Base-by-base conservation (phyloP, 1,284 basidiomycete species). In the Xerocomus nothofagi region DNA sequence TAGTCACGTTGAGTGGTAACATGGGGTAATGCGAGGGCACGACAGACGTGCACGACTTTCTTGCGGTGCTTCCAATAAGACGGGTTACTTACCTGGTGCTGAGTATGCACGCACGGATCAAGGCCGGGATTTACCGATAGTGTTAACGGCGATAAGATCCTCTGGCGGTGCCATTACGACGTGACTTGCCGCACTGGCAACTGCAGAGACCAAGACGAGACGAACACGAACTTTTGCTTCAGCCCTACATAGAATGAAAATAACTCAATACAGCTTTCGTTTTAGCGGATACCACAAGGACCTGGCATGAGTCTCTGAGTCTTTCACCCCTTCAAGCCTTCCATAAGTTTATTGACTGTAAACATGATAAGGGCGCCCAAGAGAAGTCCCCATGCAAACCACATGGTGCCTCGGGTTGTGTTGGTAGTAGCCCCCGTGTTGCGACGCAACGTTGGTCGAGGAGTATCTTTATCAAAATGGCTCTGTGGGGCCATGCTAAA, bases 321-420 rank as follows among this genome's bases (percentile, higher is more conserved):
- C 36, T 18, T 43, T 37, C 24, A 52, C 37, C 24, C n/a, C 33
- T 29, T 53, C 40, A 61, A 40, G 37, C 34, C 8, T 12, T 8
- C 32, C 6, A 21, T 26, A 10, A 54, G 18, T 34, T 15, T 34
- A 5, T 41, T 52, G 26, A 59, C 11, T 6, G 29, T 43, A 36
- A 55, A 26, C 20, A 46, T 27, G 12, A 42, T 20, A 7, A 51
- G 23, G 4, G 33, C 43, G 2, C 61, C 61, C 1, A 63, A 36
- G 24, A 34, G 41, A 15, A 66, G 49, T n/a, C 65, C 65, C 10
- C 38, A 50, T 15, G 23, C 45, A 14, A 63, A 48, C 44, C 40
- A 55, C 32, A 39, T 55, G 32, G 8, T 20, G 20, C 54, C 44
- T 30, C 33, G 17, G 9, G 29, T 2, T 9, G 21, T 27, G 6